Percentiles rank a stretch among this genome's conserved stretches.
These are phyloP conservation scores for Colletotrichum sp. DNA, from an alignment of 2,329 filamentous ascomycete species.

Conservation along the genomic window DNA sequence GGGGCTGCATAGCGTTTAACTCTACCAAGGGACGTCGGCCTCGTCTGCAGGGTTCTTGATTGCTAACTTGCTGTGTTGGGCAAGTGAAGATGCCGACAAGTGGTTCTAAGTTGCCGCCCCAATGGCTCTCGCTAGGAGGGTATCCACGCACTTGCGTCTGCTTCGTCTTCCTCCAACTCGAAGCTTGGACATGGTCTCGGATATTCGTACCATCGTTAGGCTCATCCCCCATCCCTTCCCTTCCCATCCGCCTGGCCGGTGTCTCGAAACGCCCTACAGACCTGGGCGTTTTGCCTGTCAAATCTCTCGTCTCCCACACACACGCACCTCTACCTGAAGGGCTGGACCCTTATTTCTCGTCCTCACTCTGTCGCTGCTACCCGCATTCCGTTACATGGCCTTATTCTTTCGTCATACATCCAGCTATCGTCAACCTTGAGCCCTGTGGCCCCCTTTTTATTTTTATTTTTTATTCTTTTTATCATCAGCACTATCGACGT, in stretches of 20 bases:
- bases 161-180: neutral
- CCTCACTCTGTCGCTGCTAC: neutral
- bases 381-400: neutral
- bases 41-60: neutral
- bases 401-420: conserved; percentile 11
- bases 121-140: neutral
- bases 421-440: neutral
- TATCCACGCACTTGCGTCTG: neutral
- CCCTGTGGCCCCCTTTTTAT: neutral
- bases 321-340: neutral
- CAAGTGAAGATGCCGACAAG: neutral
- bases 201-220: neutral
- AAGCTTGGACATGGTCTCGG: neutral
- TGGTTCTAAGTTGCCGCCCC: neutral
- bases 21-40: neutral
- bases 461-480: neutral
- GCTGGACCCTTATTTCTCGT: neutral
- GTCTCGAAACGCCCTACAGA: neutral
- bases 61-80: neutral
- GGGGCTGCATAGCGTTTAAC: neutral
- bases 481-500: neutral
- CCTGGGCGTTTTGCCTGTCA: neutral
- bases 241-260: neutral
- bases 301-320: neutral
- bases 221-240: no score